phyloP scores from a whole-genome alignment of 441 rosid species.

The Viola pubescens region DNA sequence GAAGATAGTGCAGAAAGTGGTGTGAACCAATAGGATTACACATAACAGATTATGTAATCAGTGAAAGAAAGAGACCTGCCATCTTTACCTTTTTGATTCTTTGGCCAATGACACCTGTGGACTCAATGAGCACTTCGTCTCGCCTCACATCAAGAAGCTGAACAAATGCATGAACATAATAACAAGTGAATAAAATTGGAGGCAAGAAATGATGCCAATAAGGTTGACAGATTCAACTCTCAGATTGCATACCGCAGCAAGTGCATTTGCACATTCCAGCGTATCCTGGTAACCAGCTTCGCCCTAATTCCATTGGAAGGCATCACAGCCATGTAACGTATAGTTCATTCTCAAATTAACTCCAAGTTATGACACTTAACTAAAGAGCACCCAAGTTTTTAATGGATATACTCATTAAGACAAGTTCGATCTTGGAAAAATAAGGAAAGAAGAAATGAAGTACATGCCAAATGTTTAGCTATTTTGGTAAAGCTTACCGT shows the following conservation, averaged over 20 bases:
- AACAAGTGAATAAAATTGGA: not conserved
- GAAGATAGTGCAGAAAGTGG: not conserved
- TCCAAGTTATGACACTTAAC: not conserved
- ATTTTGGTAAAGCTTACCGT: conserved; percentile 47
- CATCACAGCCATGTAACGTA: conserved; percentile 15
- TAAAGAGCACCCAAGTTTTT: conserved; percentile 9
- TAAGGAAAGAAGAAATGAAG: conserved; percentile 4
- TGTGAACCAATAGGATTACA: conserved; percentile 6
- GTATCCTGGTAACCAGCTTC: conserved; percentile 88
- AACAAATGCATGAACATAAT: conserved; percentile 12
- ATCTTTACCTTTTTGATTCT: conserved; percentile 70
- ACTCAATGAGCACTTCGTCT: conserved; percentile 71
- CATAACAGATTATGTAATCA: not conserved
- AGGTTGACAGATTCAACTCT: conserved; percentile 7
- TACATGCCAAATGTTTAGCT: conserved; percentile 14
- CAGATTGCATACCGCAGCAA: conserved; percentile 45
- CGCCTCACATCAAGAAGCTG: conserved; percentile 60
- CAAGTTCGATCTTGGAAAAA: not conserved
- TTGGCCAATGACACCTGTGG: conserved; percentile 92
- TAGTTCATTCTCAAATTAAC: not conserved
- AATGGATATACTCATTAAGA: not conserved
- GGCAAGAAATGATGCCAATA: conserved; percentile 6
- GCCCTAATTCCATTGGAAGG: conserved; percentile 47
- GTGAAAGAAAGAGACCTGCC: not conserved
- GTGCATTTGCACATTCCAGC: conserved; percentile 62